phyloP scores from a whole-genome alignment of 2,329 filamentous ascomycete genomes.

The Aspergillus carbonarius region DNA sequence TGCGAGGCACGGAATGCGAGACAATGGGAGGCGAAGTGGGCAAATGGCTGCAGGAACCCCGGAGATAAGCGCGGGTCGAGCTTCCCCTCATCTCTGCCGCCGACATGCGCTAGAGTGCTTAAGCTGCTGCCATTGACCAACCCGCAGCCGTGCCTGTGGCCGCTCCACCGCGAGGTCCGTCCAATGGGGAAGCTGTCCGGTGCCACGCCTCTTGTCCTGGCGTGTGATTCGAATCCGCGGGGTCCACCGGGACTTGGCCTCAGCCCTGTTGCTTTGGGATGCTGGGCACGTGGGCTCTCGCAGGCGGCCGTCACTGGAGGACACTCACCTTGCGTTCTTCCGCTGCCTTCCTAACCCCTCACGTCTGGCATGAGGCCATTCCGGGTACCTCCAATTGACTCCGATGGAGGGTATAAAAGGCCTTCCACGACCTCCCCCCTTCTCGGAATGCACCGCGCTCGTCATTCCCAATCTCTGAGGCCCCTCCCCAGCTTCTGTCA shows the following conservation, averaged over 20 bases:
- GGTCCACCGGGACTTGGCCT: background rate
- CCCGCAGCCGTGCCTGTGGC: background rate
- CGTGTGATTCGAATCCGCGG: background rate
- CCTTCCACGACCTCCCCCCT: background rate
- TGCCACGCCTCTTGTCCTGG: background rate
- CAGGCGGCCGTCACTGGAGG: background rate
- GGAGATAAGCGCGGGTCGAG: background rate
- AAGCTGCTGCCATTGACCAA: background rate
- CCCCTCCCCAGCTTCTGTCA: background rate
- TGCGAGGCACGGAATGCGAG: background rate
- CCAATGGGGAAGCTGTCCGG: background rate
- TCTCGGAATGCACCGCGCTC: background rate
- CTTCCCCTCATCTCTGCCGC: background rate
- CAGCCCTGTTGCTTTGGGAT: conserved; percentile 1
- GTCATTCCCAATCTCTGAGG: background rate
- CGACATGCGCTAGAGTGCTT: background rate
- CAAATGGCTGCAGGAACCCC: background rate
- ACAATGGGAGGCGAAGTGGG: background rate
- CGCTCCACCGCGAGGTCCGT: too few species aligned
- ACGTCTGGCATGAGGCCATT: background rate
- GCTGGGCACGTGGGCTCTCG: background rate
- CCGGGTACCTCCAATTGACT: background rate
- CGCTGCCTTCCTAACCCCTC: background rate
- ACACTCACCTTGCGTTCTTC: background rate
- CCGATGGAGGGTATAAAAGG: background rate